phyloP scores from a whole-genome alignment of 2,329 filamentous ascomycete genomes.

The Lomentospora prolificans region DNA sequence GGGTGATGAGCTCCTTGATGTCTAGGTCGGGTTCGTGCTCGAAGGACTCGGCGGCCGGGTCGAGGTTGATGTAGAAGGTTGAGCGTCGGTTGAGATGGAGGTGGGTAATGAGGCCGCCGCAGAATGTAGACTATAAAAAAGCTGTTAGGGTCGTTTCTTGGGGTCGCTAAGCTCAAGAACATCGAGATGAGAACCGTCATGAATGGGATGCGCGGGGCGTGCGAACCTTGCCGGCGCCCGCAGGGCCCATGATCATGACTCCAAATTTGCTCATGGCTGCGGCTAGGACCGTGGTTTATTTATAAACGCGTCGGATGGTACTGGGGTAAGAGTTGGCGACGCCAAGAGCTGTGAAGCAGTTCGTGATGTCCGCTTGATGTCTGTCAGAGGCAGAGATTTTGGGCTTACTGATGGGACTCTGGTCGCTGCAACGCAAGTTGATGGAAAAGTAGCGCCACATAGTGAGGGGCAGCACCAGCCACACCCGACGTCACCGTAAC shows the following conservation, averaged over 20 bases:
- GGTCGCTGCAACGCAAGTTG: background rate
- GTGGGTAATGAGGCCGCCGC: slow-evolving; percentile 84
- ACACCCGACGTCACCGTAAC: background rate
- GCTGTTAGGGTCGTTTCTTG: no score
- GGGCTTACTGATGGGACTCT: background rate
- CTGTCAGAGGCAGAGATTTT: background rate
- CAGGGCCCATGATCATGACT: slow-evolving; percentile 89
- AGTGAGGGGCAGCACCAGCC: background rate
- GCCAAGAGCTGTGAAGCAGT: background rate
- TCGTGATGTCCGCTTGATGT: no score
- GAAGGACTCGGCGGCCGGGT: slow-evolving; percentile 90
- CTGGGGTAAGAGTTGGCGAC: no score
- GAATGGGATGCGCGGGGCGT: no score
- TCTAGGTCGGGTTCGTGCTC: slow-evolving; percentile 86
- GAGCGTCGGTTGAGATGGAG: slow-evolving; percentile 85
- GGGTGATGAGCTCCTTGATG: slow-evolving; percentile 87
- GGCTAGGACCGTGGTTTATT: slow-evolving; percentile 14
- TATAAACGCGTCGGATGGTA: no score
- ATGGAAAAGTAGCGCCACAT: background rate
- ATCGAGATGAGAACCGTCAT: no score
- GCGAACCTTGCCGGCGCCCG: slow-evolving; percentile 82
- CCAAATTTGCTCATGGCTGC: slow-evolving; percentile 80
- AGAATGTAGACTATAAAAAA: slow-evolving; percentile 72
- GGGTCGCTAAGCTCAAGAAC: no score
- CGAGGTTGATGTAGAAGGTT: slow-evolving; percentile 95